phyloP scores from a whole-genome alignment of 345 rosid genomes.

The Eucalyptus pauciflora region DNA sequence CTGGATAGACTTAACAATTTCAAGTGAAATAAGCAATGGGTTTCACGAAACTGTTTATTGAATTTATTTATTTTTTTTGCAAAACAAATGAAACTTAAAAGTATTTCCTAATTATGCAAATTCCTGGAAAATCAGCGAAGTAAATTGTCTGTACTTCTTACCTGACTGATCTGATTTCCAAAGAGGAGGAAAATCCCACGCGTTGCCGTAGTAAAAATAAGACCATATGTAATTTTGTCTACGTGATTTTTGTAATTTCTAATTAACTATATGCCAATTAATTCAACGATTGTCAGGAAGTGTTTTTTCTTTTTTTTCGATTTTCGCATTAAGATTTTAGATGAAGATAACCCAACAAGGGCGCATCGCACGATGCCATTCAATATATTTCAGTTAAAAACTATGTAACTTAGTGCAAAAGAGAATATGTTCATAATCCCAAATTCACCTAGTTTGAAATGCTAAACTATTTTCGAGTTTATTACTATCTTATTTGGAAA shows the following conservation, averaged over 20 bases:
- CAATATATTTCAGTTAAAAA: not conserved
- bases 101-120: not conserved
- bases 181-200: not conserved
- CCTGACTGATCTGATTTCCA: not conserved
- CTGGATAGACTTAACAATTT: not conserved
- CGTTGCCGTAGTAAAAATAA: not conserved
- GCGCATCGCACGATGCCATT: not conserved
- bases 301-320: accelerated
- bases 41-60: too few species aligned
- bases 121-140: not conserved
- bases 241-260: not conserved
- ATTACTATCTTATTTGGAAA: not conserved
- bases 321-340: not conserved
- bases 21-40: not conserved
- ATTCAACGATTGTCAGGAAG: not conserved
- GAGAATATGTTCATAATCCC: not conserved
- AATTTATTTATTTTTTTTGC: accelerated
- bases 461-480: not conserved
- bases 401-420: not conserved
- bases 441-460: not conserved
- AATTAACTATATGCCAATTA: not conserved
- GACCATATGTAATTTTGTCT: not conserved
- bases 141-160: not conserved
- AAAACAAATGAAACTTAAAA: not conserved
- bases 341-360: not conserved